Evolutionary conservation across 768 basidiomycete species (phyloP), one percentile per base, ranked within the genome.

Genomic region (Coprinopsis cinerea): DNA sequence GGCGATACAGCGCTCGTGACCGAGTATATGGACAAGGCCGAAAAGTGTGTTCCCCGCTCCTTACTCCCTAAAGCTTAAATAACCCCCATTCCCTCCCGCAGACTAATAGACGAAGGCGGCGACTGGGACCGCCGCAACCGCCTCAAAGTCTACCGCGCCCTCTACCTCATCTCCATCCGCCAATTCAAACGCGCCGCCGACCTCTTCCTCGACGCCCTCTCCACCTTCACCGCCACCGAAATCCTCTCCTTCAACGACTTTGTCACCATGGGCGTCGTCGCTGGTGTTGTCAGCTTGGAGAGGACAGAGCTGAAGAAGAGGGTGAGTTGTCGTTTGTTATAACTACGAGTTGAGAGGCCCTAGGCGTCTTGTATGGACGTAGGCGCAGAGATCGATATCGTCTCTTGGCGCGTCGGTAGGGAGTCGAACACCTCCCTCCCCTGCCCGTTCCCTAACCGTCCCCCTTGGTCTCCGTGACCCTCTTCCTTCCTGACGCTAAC

Each of bases 111-210:
- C 58, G 80, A 92, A 64, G 95, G 95, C 0, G 95, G 95, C 39
- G 95, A 99, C 69, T 99, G 95, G 95, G 95, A 99, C 65, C 76
- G 95, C 47, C 81, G 93, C 32, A 99, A 97, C 66, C 81, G 95
- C 39, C 80, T 97, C 59, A 99, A 99, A 67, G 95, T 97, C 35
- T 99, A 98, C 71, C 81, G 82, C 44, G 94, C 87, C 42, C 71
- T 96, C 0, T 88, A 95, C 61, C 72, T 85, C 37, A 69, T 94
- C 26, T 87, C 90, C 25, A 85, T 90, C 53, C 85, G 95, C n/a
- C 85, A 94, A 59, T 97, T 97, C 74, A 85, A 89, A 60, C 79
- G 79, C 17, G 92, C 82, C 3, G 83, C 83, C n/a, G 82, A 85
- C 30, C 80, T 96, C 9, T 74, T 98, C 51, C 78, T 93, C 41